These are phyloP conservation scores for Citrus inodora DNA, from an alignment of 345 rosid genomes.

Conservation along the genomic window DNA sequence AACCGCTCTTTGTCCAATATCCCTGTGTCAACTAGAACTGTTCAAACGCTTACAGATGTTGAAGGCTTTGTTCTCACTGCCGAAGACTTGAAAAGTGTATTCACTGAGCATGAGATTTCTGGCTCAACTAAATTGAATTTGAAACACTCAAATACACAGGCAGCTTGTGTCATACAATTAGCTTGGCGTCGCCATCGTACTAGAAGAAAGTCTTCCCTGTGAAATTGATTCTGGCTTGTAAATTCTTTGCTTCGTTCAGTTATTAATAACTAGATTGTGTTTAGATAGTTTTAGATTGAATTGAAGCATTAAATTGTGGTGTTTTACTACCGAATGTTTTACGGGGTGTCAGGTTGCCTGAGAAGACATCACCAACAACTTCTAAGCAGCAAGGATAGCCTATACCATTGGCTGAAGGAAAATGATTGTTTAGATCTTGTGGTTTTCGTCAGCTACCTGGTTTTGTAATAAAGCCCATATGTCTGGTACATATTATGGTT, in stretches of 20 bases:
- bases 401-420: too few species aligned
- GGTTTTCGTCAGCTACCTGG: too few species aligned
- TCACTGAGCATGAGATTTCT: not conserved
- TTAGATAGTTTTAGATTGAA: too few species aligned
- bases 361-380: too few species aligned
- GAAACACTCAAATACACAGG: not conserved
- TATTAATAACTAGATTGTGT: too few species aligned
- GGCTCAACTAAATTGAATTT: not conserved
- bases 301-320: too few species aligned
- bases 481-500: too few species aligned
- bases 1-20: not conserved
- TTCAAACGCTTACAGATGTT: not conserved
- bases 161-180: not conserved
- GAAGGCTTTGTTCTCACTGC: constrained; percentile 6
- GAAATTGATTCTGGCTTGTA: not conserved
- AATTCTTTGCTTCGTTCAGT: not conserved
- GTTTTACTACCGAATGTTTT: too few species aligned
- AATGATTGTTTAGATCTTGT: too few species aligned
- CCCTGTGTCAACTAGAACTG: not conserved
- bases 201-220: not conserved
- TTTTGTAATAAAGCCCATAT: too few species aligned
- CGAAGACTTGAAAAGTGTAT: not conserved
- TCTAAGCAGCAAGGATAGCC: too few species aligned
- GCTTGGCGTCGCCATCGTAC: not conserved
- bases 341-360: too few species aligned